Conservation (phyloP, 1,139 yeast genomes). For the Debaryomyces robertsiae region DNA sequence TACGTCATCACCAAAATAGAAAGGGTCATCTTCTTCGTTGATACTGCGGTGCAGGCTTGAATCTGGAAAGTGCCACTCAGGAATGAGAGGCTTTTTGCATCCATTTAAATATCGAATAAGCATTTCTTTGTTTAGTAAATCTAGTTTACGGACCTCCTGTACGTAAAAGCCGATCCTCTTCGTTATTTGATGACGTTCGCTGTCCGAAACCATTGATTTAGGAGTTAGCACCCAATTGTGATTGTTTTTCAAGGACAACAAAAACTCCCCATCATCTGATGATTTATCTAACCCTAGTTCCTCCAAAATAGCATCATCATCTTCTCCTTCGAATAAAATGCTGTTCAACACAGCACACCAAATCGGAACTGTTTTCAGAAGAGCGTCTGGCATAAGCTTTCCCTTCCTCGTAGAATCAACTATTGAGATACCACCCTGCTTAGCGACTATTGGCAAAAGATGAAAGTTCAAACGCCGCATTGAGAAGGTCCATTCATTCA, state of each 20-base stretch:
- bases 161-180: constrained; percentile 53
- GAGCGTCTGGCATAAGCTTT: constrained; percentile 81
- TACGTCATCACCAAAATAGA: constrained; percentile 4
- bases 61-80: constrained; percentile 74
- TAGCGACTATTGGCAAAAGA: constrained; percentile 50
- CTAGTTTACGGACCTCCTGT: constrained; percentile 40
- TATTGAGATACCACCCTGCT: constrained; percentile 53
- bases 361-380: constrained; percentile 83
- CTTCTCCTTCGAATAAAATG: constrained; percentile 42
- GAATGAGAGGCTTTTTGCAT: constrained; percentile 54
- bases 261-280: constrained; percentile 15
- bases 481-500: constrained; percentile 77
- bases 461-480: constrained; percentile 74
- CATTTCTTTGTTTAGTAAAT: constrained; percentile 35
- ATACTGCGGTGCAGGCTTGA: neutral
- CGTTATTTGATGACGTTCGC: constrained; percentile 59
- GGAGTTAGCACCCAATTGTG: constrained; percentile 51
- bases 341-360: constrained; percentile 85
- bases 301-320: constrained; percentile 11
- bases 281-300: constrained; percentile 20
- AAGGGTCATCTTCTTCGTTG: neutral
- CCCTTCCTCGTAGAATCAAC: constrained; percentile 88
- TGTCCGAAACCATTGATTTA: constrained; percentile 51
- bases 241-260: constrained; percentile 14
- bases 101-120: constrained; percentile 29